Percentiles rank a stretch among this genome's conserved stretches.
These are phyloP conservation scores for Ascochyta fabae DNA, from an alignment of 2,329 filamentous ascomycete species.

Conservation along the genomic window DNA sequence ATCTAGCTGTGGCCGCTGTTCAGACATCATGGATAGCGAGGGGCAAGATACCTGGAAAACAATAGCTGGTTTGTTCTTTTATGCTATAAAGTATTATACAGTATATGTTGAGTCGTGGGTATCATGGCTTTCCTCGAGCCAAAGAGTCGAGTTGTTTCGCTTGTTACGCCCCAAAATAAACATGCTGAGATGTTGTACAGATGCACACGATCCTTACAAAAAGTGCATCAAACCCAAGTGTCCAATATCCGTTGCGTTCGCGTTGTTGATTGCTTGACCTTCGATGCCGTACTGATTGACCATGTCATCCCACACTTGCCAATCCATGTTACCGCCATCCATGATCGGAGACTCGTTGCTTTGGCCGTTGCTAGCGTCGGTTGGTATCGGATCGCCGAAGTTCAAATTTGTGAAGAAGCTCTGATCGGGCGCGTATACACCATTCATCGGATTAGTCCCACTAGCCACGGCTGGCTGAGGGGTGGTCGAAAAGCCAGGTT, in stretches of 20 bases:
- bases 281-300: constrained; percentile 56
- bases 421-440: background rate
- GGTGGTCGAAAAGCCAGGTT: background rate
- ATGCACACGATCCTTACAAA: background rate
- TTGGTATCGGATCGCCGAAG: constrained; percentile 21
- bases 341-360: constrained; percentile 34
- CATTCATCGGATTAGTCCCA: background rate
- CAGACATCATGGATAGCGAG: background rate
- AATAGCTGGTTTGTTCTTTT: background rate
- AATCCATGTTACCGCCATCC: constrained; percentile 53
- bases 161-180: background rate
- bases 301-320: constrained; percentile 58
- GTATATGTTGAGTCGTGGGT: constrained; percentile 3
- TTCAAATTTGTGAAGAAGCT: constrained; percentile 3
- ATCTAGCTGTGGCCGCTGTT: background rate
- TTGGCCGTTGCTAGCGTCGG: constrained; percentile 20
- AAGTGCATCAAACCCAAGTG: constrained; percentile 16
- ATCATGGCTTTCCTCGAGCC: constrained; percentile 3
- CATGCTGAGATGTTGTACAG: background rate
- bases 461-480: constrained; percentile 8
- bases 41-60: background rate
- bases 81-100: constrained; percentile 8
- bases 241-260: constrained; percentile 1
- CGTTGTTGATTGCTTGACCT: constrained; percentile 20
- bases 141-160: constrained; percentile 3